These are phyloP conservation scores for Termitomyces sp. DNA, from an alignment of 768 basidiomycete species.

Conservation along the genomic window DNA sequence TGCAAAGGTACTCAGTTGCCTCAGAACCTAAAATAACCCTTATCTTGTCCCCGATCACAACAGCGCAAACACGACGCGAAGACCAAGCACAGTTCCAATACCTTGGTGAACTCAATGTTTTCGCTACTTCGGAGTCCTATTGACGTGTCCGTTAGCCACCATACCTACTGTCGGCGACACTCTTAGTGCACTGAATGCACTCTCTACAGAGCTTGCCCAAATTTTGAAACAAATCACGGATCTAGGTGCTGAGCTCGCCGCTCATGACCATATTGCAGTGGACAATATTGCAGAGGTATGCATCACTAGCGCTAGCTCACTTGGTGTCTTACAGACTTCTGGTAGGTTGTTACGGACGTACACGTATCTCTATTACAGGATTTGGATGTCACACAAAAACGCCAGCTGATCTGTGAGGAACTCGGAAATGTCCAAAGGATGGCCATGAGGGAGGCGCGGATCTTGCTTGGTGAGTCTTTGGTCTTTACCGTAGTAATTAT, in stretches of 20 bases:
- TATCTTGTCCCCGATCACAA: conserved; percentile 57
- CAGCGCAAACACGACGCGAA: conserved; percentile 49
- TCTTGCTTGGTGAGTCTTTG: conserved; percentile 44
- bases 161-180: conserved; percentile 74
- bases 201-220: conserved; percentile 55
- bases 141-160: conserved; percentile 41
- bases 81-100: conserved; percentile 49
- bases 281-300: conserved; percentile 71
- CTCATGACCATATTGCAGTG: conserved; percentile 64
- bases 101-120: conserved; percentile 36
- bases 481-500: neutral
- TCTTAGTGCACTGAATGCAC: conserved; percentile 56
- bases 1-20: neutral
- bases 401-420: conserved; percentile 56
- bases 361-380: conserved; percentile 56
- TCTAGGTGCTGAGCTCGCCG: conserved; percentile 63
- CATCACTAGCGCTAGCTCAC: neutral
- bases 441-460: conserved; percentile 41
- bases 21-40: conserved; percentile 67
- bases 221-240: conserved; percentile 63
- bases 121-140: neutral
- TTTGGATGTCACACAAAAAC: conserved; percentile 63
- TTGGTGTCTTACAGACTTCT: neutral
- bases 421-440: conserved; percentile 39
- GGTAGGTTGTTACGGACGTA: conserved; percentile 42